Conservation (phyloP, 2,329 filamentous ascomycete genomes). For the Ophiostoma perfectum region DNA sequence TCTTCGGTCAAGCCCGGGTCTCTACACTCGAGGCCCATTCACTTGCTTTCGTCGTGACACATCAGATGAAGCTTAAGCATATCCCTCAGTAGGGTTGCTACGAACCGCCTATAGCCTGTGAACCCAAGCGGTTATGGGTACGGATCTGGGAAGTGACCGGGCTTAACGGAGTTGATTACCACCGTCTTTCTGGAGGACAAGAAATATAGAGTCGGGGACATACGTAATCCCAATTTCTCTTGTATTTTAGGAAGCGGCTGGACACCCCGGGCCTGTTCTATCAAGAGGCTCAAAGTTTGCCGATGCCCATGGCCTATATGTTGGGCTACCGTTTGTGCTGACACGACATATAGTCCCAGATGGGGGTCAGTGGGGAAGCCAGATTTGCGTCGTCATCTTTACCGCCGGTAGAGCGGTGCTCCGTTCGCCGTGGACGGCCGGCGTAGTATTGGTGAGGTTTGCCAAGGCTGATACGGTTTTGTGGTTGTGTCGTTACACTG, state of each 20-base stretch:
- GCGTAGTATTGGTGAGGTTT: conserved; percentile 7
- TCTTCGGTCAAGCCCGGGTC: background rate
- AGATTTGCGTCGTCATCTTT: conserved; percentile 2
- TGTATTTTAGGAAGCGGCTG: background rate
- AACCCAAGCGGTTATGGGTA: background rate
- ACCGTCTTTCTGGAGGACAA: background rate
- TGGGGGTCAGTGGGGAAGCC: background rate
- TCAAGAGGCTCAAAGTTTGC: conserved; percentile 1
- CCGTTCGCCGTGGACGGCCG: background rate
- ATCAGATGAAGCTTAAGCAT: conserved; percentile 8
- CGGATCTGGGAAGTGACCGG: background rate
- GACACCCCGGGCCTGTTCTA: background rate
- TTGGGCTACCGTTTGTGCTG: background rate
- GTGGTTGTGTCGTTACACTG: background rate
- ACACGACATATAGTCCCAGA: background rate
- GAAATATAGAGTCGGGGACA: background rate
- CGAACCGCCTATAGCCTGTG: background rate
- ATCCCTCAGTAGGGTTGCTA: background rate
- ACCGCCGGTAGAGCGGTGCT: background rate
- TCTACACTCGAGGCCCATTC: too few species aligned
- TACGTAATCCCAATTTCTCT: conserved; percentile 6
- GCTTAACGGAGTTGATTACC: background rate
- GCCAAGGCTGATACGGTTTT: background rate
- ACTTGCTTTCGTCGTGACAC: background rate
- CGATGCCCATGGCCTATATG: background rate